These are phyloP conservation scores for Geotrichum carabidarum DNA, from an alignment of 1,139 yeast species.

Conservation along the genomic window DNA sequence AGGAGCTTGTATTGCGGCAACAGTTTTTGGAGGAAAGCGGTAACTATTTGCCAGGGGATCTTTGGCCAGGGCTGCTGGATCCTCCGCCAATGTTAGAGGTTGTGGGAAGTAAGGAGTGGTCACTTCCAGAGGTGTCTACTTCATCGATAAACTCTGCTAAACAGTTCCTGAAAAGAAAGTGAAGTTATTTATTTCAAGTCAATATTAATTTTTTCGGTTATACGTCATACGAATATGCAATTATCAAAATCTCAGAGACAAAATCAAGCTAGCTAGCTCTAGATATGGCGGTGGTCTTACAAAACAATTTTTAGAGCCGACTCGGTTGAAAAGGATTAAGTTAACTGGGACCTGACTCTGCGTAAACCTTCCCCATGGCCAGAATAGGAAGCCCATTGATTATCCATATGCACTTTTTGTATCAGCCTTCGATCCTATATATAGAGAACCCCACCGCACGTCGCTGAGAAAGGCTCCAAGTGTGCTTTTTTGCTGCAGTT, in stretches of 20 bases:
- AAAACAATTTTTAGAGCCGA: too few relatives aligned
- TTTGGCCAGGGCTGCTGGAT: constrained; percentile 45
- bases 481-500: too few relatives aligned
- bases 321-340: not conserved
- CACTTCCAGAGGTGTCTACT: constrained; percentile 14
- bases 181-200: not conserved
- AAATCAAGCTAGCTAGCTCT: not conserved
- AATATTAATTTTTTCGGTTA: too few relatives aligned
- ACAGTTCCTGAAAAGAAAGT: not conserved
- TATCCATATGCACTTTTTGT: too few relatives aligned
- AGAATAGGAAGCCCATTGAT: not conserved
- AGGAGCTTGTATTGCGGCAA: constrained; percentile 12
- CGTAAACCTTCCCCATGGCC: not conserved
- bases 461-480: too few relatives aligned
- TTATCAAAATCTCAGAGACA: too few relatives aligned
- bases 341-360: not conserved
- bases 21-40: constrained; percentile 14
- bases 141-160: constrained; percentile 5
- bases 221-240: too few relatives aligned
- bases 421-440: too few relatives aligned
- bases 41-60: constrained; percentile 47
- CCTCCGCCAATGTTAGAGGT: constrained; percentile 23
- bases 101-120: constrained; percentile 10
- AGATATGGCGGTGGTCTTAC: too few relatives aligned
- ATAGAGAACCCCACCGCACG: too few relatives aligned